Evolutionary conservation across 2,329 filamentous ascomycete species (phyloP).

Genomic region (Pseudogymnoascus sp.): DNA sequence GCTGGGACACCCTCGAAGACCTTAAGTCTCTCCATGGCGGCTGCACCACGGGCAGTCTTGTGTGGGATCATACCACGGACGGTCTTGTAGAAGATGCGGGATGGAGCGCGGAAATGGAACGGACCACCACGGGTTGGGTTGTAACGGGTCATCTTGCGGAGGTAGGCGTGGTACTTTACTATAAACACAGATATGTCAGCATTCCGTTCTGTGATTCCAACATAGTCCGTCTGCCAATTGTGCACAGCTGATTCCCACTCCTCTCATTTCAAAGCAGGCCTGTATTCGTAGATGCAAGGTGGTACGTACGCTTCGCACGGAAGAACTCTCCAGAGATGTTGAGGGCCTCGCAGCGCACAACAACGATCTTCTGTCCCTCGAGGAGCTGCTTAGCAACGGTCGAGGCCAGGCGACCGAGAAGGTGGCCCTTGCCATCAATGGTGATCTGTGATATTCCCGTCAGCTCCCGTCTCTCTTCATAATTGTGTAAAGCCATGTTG

Average conservation of each 20-base stretch:
- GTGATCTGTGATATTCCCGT: slow-evolving; percentile 58
- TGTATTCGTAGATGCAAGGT: slow-evolving; percentile 10
- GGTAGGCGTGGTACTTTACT: slow-evolving; percentile 99
- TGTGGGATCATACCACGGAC: slow-evolving; percentile 99
- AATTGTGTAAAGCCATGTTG: not conserved
- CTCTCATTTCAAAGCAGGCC: slow-evolving; percentile 10
- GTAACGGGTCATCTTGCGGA: slow-evolving; percentile 99
- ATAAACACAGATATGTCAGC: slow-evolving; percentile 44
- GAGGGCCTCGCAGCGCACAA: slow-evolving; percentile 96
- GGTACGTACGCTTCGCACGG: slow-evolving; percentile 95
- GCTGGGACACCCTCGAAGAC: slow-evolving; percentile 98
- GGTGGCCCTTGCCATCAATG: slow-evolving; percentile 99
- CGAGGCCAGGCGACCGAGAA: slow-evolving; percentile 96
- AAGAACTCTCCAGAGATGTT: slow-evolving; percentile 99
- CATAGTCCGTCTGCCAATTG: slow-evolving; percentile 11
- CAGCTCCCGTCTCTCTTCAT: not conserved
- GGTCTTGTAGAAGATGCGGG: slow-evolving; percentile 99
- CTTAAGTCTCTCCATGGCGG: slow-evolving; percentile 97
- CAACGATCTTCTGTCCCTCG: slow-evolving; percentile 97
- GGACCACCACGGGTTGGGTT: slow-evolving; percentile 99
- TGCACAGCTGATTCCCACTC: slow-evolving; percentile 14
- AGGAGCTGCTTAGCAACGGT: slow-evolving; percentile 99
- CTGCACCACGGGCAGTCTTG: slow-evolving; percentile 97
- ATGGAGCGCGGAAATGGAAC: slow-evolving; percentile 99
- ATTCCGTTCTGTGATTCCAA: slow-evolving; percentile 16